A percentile compares a stretch with the other conserved stretches of the same genome.
These are phyloP conservation scores for Rubroboletus satanas DNA, from an alignment of 768 basidiomycete species.

Conservation along the genomic window DNA sequence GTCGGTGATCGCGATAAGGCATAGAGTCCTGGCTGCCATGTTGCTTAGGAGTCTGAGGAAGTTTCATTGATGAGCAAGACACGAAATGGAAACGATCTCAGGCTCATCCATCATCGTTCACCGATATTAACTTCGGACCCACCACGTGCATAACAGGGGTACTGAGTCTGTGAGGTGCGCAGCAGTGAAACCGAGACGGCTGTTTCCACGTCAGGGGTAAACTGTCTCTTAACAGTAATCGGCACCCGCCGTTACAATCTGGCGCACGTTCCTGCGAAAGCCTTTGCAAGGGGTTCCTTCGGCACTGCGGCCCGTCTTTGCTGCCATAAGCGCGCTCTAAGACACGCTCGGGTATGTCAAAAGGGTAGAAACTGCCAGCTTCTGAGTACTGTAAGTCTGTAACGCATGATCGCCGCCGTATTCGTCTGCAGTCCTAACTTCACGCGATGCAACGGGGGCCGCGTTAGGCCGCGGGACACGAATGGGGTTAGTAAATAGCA, in stretches of 20 bases:
- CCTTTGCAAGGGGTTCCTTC: background rate
- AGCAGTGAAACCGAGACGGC: background rate
- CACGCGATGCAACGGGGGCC: background rate
- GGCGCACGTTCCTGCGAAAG: background rate
- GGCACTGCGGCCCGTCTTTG: background rate
- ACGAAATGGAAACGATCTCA: conserved; percentile 4
- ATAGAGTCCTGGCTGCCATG: background rate
- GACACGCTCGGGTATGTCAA: background rate
- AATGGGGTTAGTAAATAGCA: background rate
- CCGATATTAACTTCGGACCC: background rate
- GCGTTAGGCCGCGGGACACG: background rate
- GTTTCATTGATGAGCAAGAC: background rate
- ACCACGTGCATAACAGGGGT: conserved; percentile 2
- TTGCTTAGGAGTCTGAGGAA: background rate
- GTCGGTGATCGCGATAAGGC: too few relatives aligned
- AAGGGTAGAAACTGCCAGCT: background rate
- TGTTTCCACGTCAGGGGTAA: background rate
- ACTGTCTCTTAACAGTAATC: background rate
- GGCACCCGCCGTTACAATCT: background rate
- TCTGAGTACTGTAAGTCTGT: background rate
- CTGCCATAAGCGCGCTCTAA: background rate
- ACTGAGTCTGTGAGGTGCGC: background rate
- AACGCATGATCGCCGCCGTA: background rate
- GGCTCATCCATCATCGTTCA: background rate
- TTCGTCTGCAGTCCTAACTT: background rate